A percentile compares a stretch with the other conserved stretches of the same genome.
phyloP scores from a whole-genome alignment of 75 land plant genomes.

The Picea sitchensis region DNA sequence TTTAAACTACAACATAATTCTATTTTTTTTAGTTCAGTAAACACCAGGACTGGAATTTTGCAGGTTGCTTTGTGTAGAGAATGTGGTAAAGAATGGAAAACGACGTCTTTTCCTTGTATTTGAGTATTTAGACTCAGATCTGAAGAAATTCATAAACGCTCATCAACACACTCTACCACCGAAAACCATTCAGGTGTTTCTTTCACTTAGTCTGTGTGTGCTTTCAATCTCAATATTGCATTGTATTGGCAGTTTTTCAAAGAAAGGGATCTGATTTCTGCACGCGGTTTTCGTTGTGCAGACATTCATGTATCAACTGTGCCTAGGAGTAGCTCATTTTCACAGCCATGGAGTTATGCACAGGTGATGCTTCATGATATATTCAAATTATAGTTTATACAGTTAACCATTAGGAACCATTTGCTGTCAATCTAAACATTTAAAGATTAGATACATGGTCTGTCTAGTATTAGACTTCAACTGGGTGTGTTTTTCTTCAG shows the following conservation, averaged over 20 bases:
- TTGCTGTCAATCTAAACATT: background rate
- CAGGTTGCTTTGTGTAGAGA: slow-evolving; percentile 76
- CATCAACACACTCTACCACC: slow-evolving; percentile 42
- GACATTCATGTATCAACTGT: slow-evolving; percentile 77
- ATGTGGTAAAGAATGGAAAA: slow-evolving; percentile 78
- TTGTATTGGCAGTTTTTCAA: background rate
- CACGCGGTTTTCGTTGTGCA: slow-evolving; percentile 14
- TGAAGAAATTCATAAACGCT: slow-evolving; percentile 78
- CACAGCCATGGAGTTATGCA: slow-evolving; percentile 77
- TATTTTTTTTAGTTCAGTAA: too few species aligned
- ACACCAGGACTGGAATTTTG: background rate
- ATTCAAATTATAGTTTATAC: background rate
- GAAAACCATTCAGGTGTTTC: slow-evolving; percentile 38
- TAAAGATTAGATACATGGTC: background rate
- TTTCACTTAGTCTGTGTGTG: background rate
- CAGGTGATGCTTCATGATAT: slow-evolving; percentile 21
- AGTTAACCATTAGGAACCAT: background rate
- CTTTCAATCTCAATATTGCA: background rate
- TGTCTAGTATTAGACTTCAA: background rate
- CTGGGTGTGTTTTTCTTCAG: slow-evolving; percentile 4
- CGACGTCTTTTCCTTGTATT: slow-evolving; percentile 77
- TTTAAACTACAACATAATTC: too few species aligned
- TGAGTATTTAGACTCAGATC: slow-evolving; percentile 87
- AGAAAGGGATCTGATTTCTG: background rate
- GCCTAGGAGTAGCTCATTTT: slow-evolving; percentile 78